Conservation (phyloP, 345 rosid genomes). For the Dipteronia sinensis region DNA sequence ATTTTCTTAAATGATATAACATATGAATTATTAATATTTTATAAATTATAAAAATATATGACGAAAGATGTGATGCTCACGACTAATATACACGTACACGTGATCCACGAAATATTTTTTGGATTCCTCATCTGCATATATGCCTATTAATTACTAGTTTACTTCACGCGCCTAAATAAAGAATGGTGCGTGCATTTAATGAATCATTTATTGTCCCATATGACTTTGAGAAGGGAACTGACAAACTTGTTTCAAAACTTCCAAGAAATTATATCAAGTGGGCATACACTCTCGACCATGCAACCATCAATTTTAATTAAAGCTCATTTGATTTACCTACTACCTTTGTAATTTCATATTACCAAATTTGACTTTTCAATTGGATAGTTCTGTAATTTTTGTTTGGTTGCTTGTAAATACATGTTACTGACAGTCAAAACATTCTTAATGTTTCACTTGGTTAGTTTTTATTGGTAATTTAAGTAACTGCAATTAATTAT, state of each 20-base stretch:
- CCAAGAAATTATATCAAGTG: neutral
- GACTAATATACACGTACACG: no score
- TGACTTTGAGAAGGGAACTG: conserved; percentile 29
- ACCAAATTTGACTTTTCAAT: neutral
- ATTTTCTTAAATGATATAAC: no score
- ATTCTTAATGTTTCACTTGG: neutral
- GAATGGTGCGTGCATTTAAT: conserved; percentile 9
- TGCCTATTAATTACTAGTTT: no score
- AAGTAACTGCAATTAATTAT: neutral
- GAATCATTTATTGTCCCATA: conserved; percentile 20
- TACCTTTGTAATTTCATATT: neutral
- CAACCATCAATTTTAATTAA: neutral
- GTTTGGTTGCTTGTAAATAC: neutral
- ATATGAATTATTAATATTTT: no score
- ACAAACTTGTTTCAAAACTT: conserved; percentile 11
- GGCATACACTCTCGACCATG: neutral
- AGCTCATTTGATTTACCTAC: conserved; percentile 1
- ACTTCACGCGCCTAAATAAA: neutral
- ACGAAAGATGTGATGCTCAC: no score
- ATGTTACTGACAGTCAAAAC: neutral
- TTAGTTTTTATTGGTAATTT: neutral
- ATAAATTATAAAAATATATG: no score
- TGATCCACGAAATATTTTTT: no score
- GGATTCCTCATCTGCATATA: no score
- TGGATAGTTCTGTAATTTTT: neutral